Base-by-base conservation (phyloP, 768 basidiomycete species). In the Amyloporia xantha region DNA sequence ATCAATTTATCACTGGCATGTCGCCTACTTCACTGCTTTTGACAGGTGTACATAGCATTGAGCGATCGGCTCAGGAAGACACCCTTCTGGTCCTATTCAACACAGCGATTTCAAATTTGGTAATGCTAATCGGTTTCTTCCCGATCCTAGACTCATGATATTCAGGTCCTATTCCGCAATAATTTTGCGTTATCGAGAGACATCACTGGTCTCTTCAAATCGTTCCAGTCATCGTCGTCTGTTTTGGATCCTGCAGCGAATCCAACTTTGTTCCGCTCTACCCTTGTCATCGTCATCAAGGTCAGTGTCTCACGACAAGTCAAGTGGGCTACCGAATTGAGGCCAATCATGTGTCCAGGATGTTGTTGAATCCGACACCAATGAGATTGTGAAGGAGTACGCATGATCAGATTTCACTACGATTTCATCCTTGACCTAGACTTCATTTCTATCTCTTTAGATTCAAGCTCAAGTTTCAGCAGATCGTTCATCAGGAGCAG, bases 31-130 rank as follows among this genome's bases (percentile, higher is more conserved):
- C 12, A n/a, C 15, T 15, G 21, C 25, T 19, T 4, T 19, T 11
- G 21, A 46, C n/a, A 70, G 81, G 81, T 42, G 80, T 82, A 1
- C 78, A 81, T 51, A 79, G 78, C 42, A 79, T 84, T 20, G 81
- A 83, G 56, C 68, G 80, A 0, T 80, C 79, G 1, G 69, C 76
- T 10, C 80, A 83, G 60, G 82, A 82, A 56, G 81, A 83, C 37
- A 79, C 76, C 0, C 65, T 83, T 2, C 69, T 83, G 1, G 81
- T 83, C 2, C 61, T 83, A 6, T 82, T 83, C 60, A 83, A 82
- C 54, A 76, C 79, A 1, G 82, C 81, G 0, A 71, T 83, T 11
- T 84, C 82, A 2, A 83, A 83, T 54, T 58, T 82, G 52, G 81
- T 80, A 49, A 24, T 71, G 21, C 6, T 17, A 20, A 9, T 33